These are phyloP conservation scores for Dalbergia oliveri DNA, from an alignment of 306 rosid species.

Conservation along the genomic window DNA sequence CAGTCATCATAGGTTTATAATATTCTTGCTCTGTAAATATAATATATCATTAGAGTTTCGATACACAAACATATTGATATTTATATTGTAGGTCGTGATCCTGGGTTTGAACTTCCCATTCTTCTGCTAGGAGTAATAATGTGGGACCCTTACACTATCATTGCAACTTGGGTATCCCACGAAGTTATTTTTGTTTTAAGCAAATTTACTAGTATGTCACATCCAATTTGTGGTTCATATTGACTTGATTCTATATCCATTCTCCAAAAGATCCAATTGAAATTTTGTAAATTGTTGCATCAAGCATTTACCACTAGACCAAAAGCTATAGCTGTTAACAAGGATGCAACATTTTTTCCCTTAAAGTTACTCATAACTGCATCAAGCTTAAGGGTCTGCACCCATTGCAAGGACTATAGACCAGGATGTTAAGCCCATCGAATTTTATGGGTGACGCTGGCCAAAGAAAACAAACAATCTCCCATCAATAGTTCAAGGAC, in stretches of 20 bases:
- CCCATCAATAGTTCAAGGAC: conserved; percentile 7
- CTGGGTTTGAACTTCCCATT: conserved; percentile 6
- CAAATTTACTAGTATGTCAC: conserved; percentile 3
- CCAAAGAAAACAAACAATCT: not conserved
- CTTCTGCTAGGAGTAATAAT: conserved; percentile 12
- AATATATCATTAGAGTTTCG: not conserved
- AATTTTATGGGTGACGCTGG: too few relatives aligned
- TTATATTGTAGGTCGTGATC: conserved; percentile 31
- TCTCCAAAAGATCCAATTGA: not conserved
- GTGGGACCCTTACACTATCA: conserved; percentile 22
- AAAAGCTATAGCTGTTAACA: too few relatives aligned
- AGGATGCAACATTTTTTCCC: too few relatives aligned
- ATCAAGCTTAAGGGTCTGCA: too few relatives aligned
- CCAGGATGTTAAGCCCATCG: too few relatives aligned
- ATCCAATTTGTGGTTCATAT: not conserved
- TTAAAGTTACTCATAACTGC: too few relatives aligned
- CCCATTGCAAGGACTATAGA: too few relatives aligned
- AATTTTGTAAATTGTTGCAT: conserved; percentile 7
- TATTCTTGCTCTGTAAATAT: conserved; percentile 16
- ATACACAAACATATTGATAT: conserved; percentile 13
- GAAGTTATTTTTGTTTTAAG: not conserved
- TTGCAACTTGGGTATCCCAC: conserved; percentile 23
- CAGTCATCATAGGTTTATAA: conserved; percentile 24
- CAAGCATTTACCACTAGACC: not conserved
- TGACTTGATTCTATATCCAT: conserved; percentile 13